These are phyloP conservation scores for Penicillium pulvis DNA, from an alignment of 495 filamentous ascomycete species.

Conservation along the genomic window DNA sequence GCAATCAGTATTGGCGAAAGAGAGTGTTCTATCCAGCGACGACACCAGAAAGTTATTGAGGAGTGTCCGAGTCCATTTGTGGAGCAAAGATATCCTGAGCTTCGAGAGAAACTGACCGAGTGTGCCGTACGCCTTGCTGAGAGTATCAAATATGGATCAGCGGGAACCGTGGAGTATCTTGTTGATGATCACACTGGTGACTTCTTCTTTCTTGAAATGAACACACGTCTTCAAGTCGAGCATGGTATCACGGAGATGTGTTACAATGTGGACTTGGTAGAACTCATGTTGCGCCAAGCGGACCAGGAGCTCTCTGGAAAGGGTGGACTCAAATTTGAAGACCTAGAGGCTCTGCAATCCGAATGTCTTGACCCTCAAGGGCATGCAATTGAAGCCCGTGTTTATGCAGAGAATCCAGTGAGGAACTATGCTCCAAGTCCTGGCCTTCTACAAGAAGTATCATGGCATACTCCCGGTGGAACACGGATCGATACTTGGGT, in stretches of 20 bases:
- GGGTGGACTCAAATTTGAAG: conserved; percentile 34
- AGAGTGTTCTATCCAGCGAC: conserved; percentile 50
- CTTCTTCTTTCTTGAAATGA: conserved; percentile 72
- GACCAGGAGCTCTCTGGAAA: conserved; percentile 38
- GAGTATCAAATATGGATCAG: conserved; percentile 57
- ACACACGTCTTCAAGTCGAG: conserved; percentile 68
- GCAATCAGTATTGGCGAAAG: conserved; percentile 46
- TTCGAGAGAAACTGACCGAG: conserved; percentile 51
- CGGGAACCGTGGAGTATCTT: conserved; percentile 66
- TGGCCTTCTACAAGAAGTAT: conserved; percentile 57
- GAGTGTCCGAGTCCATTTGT: conserved; percentile 57
- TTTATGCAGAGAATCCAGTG: conserved; percentile 64
- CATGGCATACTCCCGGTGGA: conserved; percentile 46
- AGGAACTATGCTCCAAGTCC: conserved; percentile 59
- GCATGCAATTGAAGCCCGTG: conserved; percentile 58
- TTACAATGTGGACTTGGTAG: conserved; percentile 60
- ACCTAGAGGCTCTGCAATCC: no score
- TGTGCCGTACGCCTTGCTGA: conserved; percentile 53
- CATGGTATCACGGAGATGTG: conserved; percentile 66
- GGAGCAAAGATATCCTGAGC: conserved; percentile 24
- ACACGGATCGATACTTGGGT: conserved; percentile 66
- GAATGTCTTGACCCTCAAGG: conserved; percentile 36
- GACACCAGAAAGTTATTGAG: conserved; percentile 61
- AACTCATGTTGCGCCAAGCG: conserved; percentile 55
- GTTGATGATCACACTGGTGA: conserved; percentile 59